A percentile compares a stretch with the other conserved stretches of the same genome.
Evolutionary conservation across 139 green algal genomes (phyloP).

Genomic region (Chlamydomonas sphaeroides): DNA sequence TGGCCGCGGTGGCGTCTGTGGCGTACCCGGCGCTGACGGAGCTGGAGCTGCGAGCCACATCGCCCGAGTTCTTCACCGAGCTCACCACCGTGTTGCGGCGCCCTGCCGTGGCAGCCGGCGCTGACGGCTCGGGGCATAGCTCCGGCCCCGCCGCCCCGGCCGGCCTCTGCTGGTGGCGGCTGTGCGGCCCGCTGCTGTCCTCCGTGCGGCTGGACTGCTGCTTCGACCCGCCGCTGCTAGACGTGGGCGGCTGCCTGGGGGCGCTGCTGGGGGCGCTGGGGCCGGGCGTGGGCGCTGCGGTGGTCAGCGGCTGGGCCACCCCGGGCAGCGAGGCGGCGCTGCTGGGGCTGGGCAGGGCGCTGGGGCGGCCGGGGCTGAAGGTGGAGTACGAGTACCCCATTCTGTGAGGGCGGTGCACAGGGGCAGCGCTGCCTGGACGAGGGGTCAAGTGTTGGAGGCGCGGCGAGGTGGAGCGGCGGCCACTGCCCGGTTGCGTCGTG

Average conservation of each 20-base stretch:
- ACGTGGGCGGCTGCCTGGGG: neutral
- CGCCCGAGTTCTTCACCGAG: slow-evolving; percentile 27
- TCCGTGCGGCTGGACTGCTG: slow-evolving; percentile 12
- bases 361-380: neutral
- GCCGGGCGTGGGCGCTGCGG: slow-evolving; percentile 1
- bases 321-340: slow-evolving; percentile 28
- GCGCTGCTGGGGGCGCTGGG: slow-evolving; percentile 17
- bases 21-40: neutral
- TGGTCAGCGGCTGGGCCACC: slow-evolving; percentile 29
- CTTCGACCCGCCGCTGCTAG: slow-evolving; percentile 33
- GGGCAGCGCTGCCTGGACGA: no score
- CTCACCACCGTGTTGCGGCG: neutral
- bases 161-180: neutral
- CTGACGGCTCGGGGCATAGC: neutral
- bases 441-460: no score
- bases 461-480: no score
- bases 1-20: neutral
- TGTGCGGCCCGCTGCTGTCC: no score
- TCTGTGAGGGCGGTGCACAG: slow-evolving; percentile 16
- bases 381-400: slow-evolving; percentile 38
- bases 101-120: no score
- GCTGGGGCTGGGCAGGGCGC: neutral
- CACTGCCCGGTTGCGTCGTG: no score
- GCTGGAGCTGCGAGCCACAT: slow-evolving; percentile 15
- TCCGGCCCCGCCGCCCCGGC: neutral